A percentile compares a stretch with the other conserved stretches of the same genome.
Conservation (phyloP, 441 rosid species). For the Eruca vesicaria region DNA sequence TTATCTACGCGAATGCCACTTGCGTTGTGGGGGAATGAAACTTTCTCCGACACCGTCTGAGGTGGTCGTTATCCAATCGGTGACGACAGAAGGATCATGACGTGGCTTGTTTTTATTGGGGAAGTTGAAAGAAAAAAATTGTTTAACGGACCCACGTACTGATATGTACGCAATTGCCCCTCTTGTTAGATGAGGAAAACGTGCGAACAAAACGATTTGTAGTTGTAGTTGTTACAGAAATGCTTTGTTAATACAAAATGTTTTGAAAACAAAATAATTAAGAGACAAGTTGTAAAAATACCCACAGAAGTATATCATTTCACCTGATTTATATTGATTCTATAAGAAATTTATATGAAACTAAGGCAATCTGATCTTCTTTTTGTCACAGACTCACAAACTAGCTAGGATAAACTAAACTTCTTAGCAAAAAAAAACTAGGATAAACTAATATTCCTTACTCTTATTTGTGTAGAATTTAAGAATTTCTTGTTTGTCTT, state of each 20-base stretch:
- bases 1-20: conserved; percentile 30
- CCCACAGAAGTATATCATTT: too few relatives aligned
- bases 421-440: too few relatives aligned
- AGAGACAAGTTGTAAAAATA: background rate
- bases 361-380: too few relatives aligned
- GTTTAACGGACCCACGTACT: background rate
- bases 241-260: background rate
- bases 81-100: background rate
- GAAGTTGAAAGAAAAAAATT: background rate
- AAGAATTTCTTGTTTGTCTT: too few relatives aligned
- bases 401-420: too few relatives aligned
- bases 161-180: background rate
- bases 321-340: too few relatives aligned
- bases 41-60: conserved; percentile 22
- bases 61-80: conserved; percentile 15
- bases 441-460: too few relatives aligned
- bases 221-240: background rate
- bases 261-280: background rate
- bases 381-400: too few relatives aligned
- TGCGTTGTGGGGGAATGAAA: background rate
- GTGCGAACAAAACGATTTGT: background rate
- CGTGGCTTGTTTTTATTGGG: conserved; percentile 18
- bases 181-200: background rate
- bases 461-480: too few relatives aligned
- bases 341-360: too few relatives aligned